Evolutionary conservation across 1,284 basidiomycete genomes (phyloP).

Genomic region (Austroboletus rostrupii): DNA sequence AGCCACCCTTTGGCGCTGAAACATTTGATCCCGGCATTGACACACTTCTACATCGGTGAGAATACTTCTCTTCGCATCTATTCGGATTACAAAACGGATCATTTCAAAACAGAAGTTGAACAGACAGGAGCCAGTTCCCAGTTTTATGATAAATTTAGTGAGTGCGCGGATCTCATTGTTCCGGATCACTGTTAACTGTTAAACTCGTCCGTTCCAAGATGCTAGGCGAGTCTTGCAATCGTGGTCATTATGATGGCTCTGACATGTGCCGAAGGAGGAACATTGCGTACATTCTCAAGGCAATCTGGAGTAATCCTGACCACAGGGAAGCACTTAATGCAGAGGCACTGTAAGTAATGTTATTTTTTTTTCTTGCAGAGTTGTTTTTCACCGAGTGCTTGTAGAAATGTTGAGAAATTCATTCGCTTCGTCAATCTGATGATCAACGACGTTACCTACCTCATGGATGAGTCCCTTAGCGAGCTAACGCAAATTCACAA

Average conservation of each 20-base stretch:
- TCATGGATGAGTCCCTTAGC: conserved; percentile 93
- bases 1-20: conserved; percentile 82
- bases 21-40: conserved; percentile 88
- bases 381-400: conserved; percentile 5
- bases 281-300: conserved; percentile 81
- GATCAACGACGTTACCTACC: conserved; percentile 99
- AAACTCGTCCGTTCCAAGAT: conserved; percentile 37
- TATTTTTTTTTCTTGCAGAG: neutral
- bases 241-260: conserved; percentile 6
- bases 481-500: conserved; percentile 86
- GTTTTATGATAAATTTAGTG: conserved; percentile 97
- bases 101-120: conserved; percentile 75
- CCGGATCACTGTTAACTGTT: conserved; percentile 4
- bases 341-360: conserved; percentile 62
- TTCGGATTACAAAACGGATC: neutral
- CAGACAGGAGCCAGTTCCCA: conserved; percentile 96
- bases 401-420: conserved; percentile 84
- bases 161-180: conserved; percentile 33
- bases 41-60: conserved; percentile 91
- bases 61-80: neutral
- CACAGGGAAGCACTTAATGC: conserved; percentile 82
- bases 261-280: conserved; percentile 57
- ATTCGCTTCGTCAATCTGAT: conserved; percentile 95
- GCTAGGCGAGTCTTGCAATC: conserved; percentile 39
- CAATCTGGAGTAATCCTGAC: conserved; percentile 84